Base-by-base conservation (phyloP, 2,329 filamentous ascomycete species). In the Aspergillus thermomutatus region DNA sequence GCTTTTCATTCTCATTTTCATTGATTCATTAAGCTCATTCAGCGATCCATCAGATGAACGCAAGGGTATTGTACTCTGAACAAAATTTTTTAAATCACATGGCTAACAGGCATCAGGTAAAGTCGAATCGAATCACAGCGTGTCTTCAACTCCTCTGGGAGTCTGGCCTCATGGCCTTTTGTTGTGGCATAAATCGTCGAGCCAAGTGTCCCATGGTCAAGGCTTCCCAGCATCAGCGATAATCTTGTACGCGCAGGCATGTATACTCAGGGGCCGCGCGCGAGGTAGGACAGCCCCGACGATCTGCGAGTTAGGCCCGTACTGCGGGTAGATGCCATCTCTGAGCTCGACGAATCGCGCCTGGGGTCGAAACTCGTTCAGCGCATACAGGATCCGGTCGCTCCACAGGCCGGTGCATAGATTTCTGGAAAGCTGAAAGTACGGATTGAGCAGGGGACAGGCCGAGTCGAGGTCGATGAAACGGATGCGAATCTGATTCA, bases 391-490 rank as follows among this genome's bases (percentile, higher is more conserved):
- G 48, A 91, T 90, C 7, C 76, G 70, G 8, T 88, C 83, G 67
- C 85, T 91, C 89, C 88, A 92, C 1, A 92, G 81, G 4, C 89
- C 89, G 1, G 83, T 86, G 64, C 86, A 88, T 65, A 78, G 74
- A 40, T 82, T 82, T 49, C 85, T 78, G 34, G 80, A 76, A 45
- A 91, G 74, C 55, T 87, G 76, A 68, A 91, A 92, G 66, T 87
- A 90, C 0, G 89, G 89, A 64, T 91, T 91, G 4, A 91, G 75
- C 1, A 86, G 83, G 3, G 87, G 88, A 14, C 88, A 80, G 2
- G 86, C 83, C 2, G 87, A 89, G 67, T 91, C 88, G 5, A 91
- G 78, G 71, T 91, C 88, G 53, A 91, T 86, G 65, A 89, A 91
- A 54, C 88, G 85, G 65, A 91, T 90, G 56, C 88, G 81, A 60